Evolutionary conservation across 2,329 filamentous ascomycete genomes (phyloP), one percentile per base, ranked within the genome.

Genomic region (Fusarium sp.): DNA sequence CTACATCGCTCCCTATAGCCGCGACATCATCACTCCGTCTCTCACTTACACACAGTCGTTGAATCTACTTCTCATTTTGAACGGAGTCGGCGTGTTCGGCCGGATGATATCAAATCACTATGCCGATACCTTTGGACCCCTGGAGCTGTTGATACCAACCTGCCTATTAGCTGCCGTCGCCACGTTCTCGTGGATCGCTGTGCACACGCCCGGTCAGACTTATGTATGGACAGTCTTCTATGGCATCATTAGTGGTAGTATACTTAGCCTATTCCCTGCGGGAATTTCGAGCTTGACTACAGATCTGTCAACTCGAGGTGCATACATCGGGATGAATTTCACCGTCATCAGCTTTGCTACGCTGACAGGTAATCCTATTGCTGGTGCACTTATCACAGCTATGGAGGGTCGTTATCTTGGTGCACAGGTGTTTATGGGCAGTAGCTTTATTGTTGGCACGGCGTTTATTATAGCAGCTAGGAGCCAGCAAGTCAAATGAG

Each of bases 171-270:
- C 49, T 23, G 19, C 49, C 0, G 15, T 52, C 4, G 25, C 37
- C 2, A 52, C 15, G 22, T 43, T 43, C 15, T 43, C 49, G 15
- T 92, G 90, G 89, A 84, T 85, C 14, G 84, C 82, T 3, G 85
- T 92, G 10, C 65, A 75, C 3, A 78, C 78, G 7, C 75, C 83
- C 0, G 49, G 78, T 0, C 83, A 84, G 0, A 77, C 92, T 19
- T 91, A 90, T 73, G 82, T 79, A 2, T 92, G 90, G 82, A 79
- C 85, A 0, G 78, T 83, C 0, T 80, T 89, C 49, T 91, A 90
- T 73, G 90, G 91, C 2, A 78, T 92, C 33, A 82, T 82, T 1
- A 86, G 83, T 0, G 88, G 87, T 2, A 87, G 82, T 0, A 84
- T 91, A 39, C 88, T 91, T 78, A 84, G 44, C 23, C 48, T 63